Conservation (phyloP, 768 basidiomycete genomes). For the Xanthoconium purpureum region DNA sequence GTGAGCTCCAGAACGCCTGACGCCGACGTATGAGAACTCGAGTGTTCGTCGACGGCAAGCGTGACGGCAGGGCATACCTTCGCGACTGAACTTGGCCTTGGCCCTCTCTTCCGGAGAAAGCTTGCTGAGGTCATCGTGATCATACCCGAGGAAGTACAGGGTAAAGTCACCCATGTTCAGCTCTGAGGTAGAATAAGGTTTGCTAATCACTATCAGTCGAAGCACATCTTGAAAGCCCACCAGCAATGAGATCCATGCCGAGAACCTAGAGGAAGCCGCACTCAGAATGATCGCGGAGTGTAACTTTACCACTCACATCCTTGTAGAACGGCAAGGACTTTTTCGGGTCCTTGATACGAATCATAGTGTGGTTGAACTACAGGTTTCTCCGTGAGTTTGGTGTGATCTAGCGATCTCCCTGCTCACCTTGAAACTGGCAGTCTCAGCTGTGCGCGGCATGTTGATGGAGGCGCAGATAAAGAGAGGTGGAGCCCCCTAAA, state of each 20-base stretch:
- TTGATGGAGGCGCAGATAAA: not conserved
- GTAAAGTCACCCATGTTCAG: constrained; percentile 60
- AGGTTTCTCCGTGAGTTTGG: not conserved
- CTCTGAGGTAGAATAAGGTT: constrained; percentile 36
- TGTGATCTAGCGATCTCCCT: not conserved
- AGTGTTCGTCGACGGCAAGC: too few species aligned
- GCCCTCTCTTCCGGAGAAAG: constrained; percentile 53
- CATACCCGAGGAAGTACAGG: constrained; percentile 85
- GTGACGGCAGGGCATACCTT: constrained; percentile 45
- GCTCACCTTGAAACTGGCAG: constrained; percentile 58
- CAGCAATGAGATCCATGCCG: constrained; percentile 74
- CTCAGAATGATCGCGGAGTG: not conserved
- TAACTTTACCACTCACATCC: constrained; percentile 42
- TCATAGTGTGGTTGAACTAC: constrained; percentile 85
- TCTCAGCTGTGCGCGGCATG: constrained; percentile 66
- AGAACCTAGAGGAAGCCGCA: constrained; percentile 38
- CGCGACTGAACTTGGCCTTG: constrained; percentile 50
- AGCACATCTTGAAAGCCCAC: constrained; percentile 34
- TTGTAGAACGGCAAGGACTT: constrained; percentile 78
- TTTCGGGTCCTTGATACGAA: constrained; percentile 86
- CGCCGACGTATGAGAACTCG: not conserved
- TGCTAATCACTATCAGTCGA: not conserved
- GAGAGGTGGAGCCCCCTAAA: not conserved
- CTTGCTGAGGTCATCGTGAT: constrained; percentile 48
- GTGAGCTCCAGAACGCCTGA: constrained; percentile 82